Conservation (phyloP, 306 rosid genomes). For the Hippophae gyantsensis region DNA sequence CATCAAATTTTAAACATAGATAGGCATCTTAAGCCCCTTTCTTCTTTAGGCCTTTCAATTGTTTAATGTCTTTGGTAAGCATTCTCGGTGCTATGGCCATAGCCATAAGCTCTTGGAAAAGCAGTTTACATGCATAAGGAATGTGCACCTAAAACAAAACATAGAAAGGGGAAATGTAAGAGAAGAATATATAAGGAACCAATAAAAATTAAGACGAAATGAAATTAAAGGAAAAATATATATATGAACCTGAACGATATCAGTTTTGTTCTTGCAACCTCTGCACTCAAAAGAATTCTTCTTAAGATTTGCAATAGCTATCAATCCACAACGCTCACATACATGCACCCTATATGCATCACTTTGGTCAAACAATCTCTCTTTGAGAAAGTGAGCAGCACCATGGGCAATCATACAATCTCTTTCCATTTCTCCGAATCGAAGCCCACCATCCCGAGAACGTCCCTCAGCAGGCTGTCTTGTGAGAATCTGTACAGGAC, state of each 20-base stretch:
- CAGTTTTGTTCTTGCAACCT: conserved; percentile 97
- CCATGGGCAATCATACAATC: conserved; percentile 99
- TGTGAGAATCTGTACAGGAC: conserved; percentile 94
- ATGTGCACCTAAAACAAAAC: conserved; percentile 51
- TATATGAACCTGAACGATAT: conserved; percentile 74
- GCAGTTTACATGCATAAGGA: conserved; percentile 93
- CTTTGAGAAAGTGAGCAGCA: conserved; percentile 90
- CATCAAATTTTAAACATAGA: too few species aligned
- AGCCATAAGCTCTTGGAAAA: conserved; percentile 97
- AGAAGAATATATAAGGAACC: too few species aligned
- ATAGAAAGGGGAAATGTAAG: too few species aligned
- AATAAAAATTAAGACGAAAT: too few species aligned
- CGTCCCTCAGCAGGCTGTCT: conserved; percentile 99
- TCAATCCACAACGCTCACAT: conserved; percentile 86
- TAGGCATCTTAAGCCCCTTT: conserved; percentile 46
- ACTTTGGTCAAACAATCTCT: conserved; percentile 90
- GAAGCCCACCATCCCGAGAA: conserved; percentile 92
- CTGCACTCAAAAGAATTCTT: conserved; percentile 91
- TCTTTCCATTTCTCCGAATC: conserved; percentile 97
- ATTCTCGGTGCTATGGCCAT: conserved; percentile 98
- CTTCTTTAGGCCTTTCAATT: conserved; percentile 61
- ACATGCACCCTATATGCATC: conserved; percentile 94
- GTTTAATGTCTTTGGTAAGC: conserved; percentile 67
- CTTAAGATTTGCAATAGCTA: conserved; percentile 93
- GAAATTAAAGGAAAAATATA: not conserved